phyloP scores from a whole-genome alignment of 495 filamentous ascomycete species.

The Neurospora intermedia region DNA sequence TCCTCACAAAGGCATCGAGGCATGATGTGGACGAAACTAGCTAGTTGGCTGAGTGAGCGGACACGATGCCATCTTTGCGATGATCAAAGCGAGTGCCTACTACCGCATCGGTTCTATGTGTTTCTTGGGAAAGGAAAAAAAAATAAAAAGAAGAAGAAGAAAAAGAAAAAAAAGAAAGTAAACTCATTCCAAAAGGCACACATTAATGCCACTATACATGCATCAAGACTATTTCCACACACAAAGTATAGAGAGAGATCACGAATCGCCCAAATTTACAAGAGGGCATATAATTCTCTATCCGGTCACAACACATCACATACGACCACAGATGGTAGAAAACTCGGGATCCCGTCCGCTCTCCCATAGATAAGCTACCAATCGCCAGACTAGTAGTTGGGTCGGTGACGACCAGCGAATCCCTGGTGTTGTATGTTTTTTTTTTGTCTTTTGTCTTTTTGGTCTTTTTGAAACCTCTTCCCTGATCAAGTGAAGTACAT shows the following conservation, averaged over 20 bases:
- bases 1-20: neutral
- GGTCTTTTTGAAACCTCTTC: neutral
- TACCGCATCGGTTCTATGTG: neutral
- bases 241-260: neutral
- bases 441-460: neutral
- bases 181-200: neutral
- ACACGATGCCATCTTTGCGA: neutral
- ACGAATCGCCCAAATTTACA: neutral
- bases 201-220: neutral
- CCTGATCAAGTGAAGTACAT: neutral
- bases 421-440: constrained; percentile 32
- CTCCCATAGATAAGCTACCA: constrained; percentile 29
- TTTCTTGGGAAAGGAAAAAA: neutral
- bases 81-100: neutral
- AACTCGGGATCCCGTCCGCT: constrained; percentile 43
- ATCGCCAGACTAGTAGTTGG: constrained; percentile 27
- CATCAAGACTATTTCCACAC: neutral
- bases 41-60: neutral
- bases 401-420: constrained; percentile 41
- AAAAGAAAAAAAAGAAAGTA: too few relatives aligned
- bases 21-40: neutral
- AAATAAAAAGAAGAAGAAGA: too few relatives aligned
- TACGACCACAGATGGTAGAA: constrained; percentile 36
- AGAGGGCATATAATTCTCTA: neutral
- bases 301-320: constrained; percentile 4